phyloP scores from a whole-genome alignment of 345 rosid genomes.

The Cardiospermum halicacabum region DNA sequence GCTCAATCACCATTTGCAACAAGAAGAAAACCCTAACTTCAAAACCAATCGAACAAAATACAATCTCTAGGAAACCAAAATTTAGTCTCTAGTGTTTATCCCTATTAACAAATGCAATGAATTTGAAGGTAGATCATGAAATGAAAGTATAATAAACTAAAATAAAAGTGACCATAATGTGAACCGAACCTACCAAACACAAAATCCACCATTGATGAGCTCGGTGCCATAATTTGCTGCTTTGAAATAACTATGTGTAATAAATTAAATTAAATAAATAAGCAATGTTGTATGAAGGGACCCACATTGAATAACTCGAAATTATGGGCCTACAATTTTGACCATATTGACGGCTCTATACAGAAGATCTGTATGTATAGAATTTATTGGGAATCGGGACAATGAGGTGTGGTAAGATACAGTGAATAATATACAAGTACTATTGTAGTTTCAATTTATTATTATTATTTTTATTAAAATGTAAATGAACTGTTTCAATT shows the following conservation, averaged over 20 bases:
- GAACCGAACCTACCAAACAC: background rate
- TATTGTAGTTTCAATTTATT: too few species aligned
- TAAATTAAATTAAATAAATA: too few species aligned
- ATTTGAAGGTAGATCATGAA: background rate
- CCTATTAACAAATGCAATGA: slow-evolving; percentile 3
- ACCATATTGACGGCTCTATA: background rate
- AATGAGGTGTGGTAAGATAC: background rate
- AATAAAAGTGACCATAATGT: background rate
- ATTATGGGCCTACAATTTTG: background rate
- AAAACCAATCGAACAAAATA: background rate
- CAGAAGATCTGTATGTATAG: too few species aligned
- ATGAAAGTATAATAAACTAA: background rate
- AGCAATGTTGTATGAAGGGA: background rate
- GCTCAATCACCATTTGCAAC: background rate
- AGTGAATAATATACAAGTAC: too few species aligned
- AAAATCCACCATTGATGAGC: background rate
- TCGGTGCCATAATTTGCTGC: background rate
- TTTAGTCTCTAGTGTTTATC: slow-evolving; percentile 1
- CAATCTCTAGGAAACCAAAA: background rate
- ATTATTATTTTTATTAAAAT: too few species aligned
- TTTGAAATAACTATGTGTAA: background rate
- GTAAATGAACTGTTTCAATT: too few species aligned
- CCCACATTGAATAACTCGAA: too few species aligned
- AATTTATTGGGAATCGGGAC: background rate
- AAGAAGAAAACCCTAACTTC: background rate